Evolutionary conservation across 2,329 filamentous ascomycete genomes (phyloP), one percentile per base, ranked within the genome.

Genomic region (Aureobasidium sp.): DNA sequence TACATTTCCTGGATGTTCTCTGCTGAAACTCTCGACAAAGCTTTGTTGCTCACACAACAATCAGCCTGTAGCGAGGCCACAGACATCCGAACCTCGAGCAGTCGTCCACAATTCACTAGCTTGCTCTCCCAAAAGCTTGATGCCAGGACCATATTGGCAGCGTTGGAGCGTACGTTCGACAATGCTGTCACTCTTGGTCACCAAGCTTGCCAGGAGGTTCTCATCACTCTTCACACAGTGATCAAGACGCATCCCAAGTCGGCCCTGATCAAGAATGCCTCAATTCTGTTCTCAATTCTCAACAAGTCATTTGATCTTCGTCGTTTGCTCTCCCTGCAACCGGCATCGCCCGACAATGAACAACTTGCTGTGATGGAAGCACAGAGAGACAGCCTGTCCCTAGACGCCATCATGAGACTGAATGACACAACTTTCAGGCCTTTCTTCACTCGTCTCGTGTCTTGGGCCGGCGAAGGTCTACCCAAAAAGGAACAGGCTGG

Each of bases 331-430:
- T 73, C 78, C 27, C 72, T 70, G 61, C 76, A 82, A 47, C 73
- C 89, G 6, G 74, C 79, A 25, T 78, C 80, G 44, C 78, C 91
- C 13, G 90, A 96, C 71, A 76, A 66, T 1, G 68, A 66, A 41
- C 65, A 66, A 11, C 61, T 69, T 9, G 67, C 67, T 1, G 64
- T 63, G 6, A 63, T 69, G 9, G 69, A 65, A 25, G 54, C 36
- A 90, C 66, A 88, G 90, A 70, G 83, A 87, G 10, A 85, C 88
- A 13, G 84, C 8, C 34, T 64, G 30, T 52, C 87, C 0, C 83
- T 99, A 63, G 89, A 91, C 74, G 94, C 97, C 86, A 89, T 96
- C 59, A 91, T 96, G 79, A 97, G 97, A 79, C 83, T 99, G 64
- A 97, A 97, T 75, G 94, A 99, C 71, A 87, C 89, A 0, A 86